Evolutionary conservation across 345 rosid species (phyloP).

Genomic region (Euphorbia tirucalli): DNA sequence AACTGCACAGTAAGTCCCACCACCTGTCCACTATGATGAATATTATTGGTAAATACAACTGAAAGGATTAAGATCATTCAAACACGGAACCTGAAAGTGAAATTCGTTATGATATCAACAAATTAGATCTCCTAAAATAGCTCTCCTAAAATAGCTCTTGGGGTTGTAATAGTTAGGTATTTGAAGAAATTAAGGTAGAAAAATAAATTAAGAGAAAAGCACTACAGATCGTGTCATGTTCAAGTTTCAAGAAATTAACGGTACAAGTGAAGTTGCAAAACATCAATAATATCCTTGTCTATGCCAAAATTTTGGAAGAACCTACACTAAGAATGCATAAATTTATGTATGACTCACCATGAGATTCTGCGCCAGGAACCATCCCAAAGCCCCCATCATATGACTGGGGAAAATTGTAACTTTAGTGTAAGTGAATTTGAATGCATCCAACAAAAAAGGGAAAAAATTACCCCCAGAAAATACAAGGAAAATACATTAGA

Average conservation of each 20-base stretch:
- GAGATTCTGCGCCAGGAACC: constrained; percentile 89
- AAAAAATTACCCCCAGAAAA: background rate
- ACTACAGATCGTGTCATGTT: constrained; percentile 3
- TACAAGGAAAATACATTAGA: background rate
- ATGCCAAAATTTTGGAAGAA: background rate
- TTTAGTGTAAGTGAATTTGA: constrained; percentile 20
- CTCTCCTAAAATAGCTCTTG: too few relatives aligned
- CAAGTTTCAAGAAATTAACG: background rate
- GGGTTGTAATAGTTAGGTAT: too few relatives aligned
- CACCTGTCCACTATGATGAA: constrained; percentile 74
- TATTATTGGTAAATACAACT: constrained; percentile 35
- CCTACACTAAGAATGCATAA: background rate
- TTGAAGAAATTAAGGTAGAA: too few relatives aligned
- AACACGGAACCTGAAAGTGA: background rate
- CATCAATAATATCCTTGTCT: background rate
- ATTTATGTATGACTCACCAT: constrained; percentile 63
- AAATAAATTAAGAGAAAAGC: background rate
- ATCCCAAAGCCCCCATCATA: constrained; percentile 98
- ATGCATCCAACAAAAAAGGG: background rate
- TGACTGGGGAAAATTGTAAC: constrained; percentile 49
- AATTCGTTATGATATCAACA: background rate
- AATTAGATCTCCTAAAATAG: background rate
- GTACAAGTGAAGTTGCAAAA: constrained; percentile 3
- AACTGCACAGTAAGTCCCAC: constrained; percentile 89
- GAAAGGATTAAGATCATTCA: background rate